Evolutionary conservation across 2,329 filamentous ascomycete genomes (phyloP).

Genomic region (Colletotrichum musicola): DNA sequence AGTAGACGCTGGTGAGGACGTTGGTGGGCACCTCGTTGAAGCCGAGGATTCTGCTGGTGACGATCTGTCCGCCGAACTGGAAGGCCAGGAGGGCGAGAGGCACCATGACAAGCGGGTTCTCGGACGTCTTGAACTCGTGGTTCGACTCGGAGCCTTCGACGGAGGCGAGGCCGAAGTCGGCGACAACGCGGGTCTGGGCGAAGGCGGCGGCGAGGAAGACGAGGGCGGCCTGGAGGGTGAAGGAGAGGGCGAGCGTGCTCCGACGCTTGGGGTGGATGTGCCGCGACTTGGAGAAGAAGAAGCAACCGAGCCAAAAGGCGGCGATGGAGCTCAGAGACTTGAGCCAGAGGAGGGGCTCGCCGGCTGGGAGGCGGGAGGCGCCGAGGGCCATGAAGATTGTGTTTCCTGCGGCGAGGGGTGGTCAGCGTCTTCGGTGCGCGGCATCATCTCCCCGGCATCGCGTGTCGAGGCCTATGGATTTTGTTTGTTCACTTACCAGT

Average conservation of each 20-base stretch:
- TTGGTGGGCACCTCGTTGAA: constrained; percentile 67
- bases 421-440: background rate
- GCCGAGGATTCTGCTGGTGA: constrained; percentile 60
- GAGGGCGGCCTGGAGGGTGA: constrained; percentile 64
- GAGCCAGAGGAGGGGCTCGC: constrained; percentile 65
- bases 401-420: constrained; percentile 57
- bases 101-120: constrained; percentile 57
- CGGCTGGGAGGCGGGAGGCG: constrained; percentile 63
- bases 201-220: constrained; percentile 66
- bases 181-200: constrained; percentile 59
- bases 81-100: constrained; percentile 64
- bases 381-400: constrained; percentile 74
- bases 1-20: constrained; percentile 67
- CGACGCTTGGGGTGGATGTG: constrained; percentile 52
- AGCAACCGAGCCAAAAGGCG: constrained; percentile 66
- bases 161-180: constrained; percentile 52
- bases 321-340: constrained; percentile 65
- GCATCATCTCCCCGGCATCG: too few relatives aligned
- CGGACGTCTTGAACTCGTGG: constrained; percentile 41
- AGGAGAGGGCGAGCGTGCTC: constrained; percentile 60
- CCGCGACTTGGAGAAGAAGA: constrained; percentile 55
- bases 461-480: too few relatives aligned
- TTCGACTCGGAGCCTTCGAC: constrained; percentile 38
- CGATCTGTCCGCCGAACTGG: constrained; percentile 67
- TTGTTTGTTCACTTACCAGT: constrained; percentile 40